These are phyloP conservation scores for Parietichytrium sp. DNA, from an alignment of 108 stramenopile genomes.

Conservation along the genomic window DNA sequence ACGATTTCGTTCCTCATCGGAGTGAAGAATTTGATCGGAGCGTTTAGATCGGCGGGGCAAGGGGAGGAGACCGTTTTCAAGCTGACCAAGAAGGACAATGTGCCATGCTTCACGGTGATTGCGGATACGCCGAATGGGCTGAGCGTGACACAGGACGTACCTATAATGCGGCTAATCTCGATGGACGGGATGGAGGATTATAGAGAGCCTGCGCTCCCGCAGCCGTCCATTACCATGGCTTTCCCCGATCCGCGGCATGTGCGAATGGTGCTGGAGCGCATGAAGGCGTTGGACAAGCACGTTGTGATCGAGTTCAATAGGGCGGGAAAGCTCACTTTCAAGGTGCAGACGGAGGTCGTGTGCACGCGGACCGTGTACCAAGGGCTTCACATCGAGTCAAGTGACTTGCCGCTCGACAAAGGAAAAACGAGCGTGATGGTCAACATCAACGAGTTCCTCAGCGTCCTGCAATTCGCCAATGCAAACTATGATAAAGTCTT, in stretches of 20 bases:
- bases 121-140: constrained; percentile 8
- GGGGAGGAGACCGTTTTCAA: not conserved
- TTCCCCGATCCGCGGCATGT: not conserved
- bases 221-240: not conserved
- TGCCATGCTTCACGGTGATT: not conserved
- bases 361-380: not conserved
- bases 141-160: not conserved
- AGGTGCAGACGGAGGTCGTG: not conserved
- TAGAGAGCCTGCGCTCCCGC: not conserved
- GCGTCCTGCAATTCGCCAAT: not conserved
- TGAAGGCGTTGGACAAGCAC: constrained; percentile 12
- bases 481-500: not conserved
- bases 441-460: not conserved
- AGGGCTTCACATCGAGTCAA: no score
- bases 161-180: not conserved
- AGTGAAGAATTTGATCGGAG: not conserved
- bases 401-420: not conserved
- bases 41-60: constrained; percentile 19
- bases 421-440: not conserved
- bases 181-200: not conserved
- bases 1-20: constrained; percentile 24
- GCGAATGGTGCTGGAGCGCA: constrained; percentile 19
- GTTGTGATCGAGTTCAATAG: not conserved
- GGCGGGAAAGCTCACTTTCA: not conserved
- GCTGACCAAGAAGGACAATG: not conserved